A percentile compares a stretch with the other conserved stretches of the same genome.
Evolutionary conservation across 768 basidiomycete genomes (phyloP).

Genomic region (Lactifluus pinguis): DNA sequence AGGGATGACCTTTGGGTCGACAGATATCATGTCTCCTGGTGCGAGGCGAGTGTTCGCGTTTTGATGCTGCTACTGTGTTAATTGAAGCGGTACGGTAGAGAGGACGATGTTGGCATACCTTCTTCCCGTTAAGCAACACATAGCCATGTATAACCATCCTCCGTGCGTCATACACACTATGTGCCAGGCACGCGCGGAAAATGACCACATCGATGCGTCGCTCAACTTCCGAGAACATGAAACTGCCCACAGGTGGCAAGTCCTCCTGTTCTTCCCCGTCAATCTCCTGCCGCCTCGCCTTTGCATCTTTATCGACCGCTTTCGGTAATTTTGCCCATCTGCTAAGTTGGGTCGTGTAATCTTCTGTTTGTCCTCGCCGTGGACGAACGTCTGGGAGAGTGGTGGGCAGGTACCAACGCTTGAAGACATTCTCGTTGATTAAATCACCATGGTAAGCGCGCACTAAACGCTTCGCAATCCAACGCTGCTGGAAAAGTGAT

Average conservation of each 20-base stretch:
- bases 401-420: slow-evolving; percentile 87
- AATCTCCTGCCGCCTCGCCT: slow-evolving; percentile 36
- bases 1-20: slow-evolving; percentile 71
- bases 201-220: slow-evolving; percentile 86
- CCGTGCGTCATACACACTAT: slow-evolving; percentile 85
- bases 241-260: slow-evolving; percentile 83
- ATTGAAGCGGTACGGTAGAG: background rate
- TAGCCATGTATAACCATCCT: slow-evolving; percentile 78
- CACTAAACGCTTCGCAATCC: slow-evolving; percentile 76
- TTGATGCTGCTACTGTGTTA: slow-evolving; percentile 44
- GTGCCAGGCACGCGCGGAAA: slow-evolving; percentile 81
- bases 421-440: slow-evolving; percentile 88
- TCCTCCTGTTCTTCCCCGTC: slow-evolving; percentile 38
- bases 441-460: slow-evolving; percentile 95
- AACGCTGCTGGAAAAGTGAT: slow-evolving; percentile 86
- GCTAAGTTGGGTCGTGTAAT: slow-evolving; percentile 39
- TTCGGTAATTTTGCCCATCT: slow-evolving; percentile 44
- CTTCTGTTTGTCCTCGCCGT: slow-evolving; percentile 34
- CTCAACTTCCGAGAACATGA: slow-evolving; percentile 96
- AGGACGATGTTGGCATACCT: slow-evolving; percentile 41
- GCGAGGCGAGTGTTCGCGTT: slow-evolving; percentile 82
- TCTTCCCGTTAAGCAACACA: slow-evolving; percentile 82
- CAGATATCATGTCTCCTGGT: slow-evolving; percentile 91
- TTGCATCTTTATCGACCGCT: slow-evolving; percentile 39
- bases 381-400: slow-evolving; percentile 81